Base-by-base conservation (phyloP, 768 basidiomycete genomes). In the Pluteus cervinus region DNA sequence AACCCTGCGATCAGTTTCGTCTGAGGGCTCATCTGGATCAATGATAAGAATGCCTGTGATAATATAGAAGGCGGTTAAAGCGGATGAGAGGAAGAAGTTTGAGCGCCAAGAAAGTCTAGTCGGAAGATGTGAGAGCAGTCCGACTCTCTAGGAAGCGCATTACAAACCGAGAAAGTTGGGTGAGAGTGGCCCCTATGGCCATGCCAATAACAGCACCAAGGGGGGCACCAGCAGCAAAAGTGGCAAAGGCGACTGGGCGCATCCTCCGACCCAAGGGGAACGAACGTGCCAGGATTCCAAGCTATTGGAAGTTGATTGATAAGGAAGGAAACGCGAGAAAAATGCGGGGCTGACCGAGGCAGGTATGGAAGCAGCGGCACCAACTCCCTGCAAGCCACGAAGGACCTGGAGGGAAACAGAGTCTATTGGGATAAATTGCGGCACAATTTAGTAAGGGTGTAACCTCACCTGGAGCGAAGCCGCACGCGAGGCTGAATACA, bases 211-310 rank as follows among this genome's bases (percentile, higher is more conserved):
- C 82, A 0, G 71, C 83, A 0, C 91, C 91, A 4, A 92, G 51
- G 0, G 91, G 89, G 1, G 84, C 86, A 18, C 92, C 92, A 0
- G 88, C 86, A 1, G 82, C 71, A 46, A 91, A 93, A 0, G 81
- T 78, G 0, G 91, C 76, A 44, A 93, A 94, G 0, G 88, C 91
- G 1, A 77, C 57, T 1, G 85, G 77, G 7, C 91, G 75, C 0
- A 79, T 69, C 9, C 64, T 63, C 1, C 61, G 62, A 18, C 38
- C 28, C 15, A 39, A 1, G 3, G 83, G 81, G 54, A 93, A 94
- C 0, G 79, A 64, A 32, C 82, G 71, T 0, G 91, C 90, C 23
- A 94, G 69, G 40, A 88, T 91, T 1, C 91, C 90, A 2, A 91
- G 54, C 78, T 87, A 43, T 20, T 35, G 51, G 12, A 26, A 21